Percentiles rank a stretch among this genome's conserved stretches.
Conservation (phyloP, 1,284 basidiomycete genomes). For the Melampsora americana region DNA sequence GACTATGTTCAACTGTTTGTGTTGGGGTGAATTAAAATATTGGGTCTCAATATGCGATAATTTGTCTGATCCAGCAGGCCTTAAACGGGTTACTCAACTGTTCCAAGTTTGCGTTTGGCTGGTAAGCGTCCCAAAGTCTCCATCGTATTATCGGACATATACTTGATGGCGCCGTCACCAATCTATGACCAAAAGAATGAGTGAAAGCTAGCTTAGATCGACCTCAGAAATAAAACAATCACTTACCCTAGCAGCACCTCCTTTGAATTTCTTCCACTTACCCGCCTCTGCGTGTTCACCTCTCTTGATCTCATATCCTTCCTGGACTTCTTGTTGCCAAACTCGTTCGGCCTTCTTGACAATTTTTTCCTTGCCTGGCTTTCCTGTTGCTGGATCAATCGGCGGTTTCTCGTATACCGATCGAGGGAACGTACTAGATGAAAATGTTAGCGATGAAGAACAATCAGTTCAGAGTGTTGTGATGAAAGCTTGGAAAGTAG, state of each 20-base stretch:
- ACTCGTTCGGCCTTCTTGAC: constrained; percentile 34
- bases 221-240: too few relatives aligned
- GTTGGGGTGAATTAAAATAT: too few relatives aligned
- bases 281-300: constrained; percentile 18
- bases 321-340: constrained; percentile 42
- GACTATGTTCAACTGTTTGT: too few relatives aligned
- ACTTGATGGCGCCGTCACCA: constrained; percentile 26
- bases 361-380: constrained; percentile 34
- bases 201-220: background rate
- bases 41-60: too few relatives aligned
- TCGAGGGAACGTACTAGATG: constrained; percentile 34
- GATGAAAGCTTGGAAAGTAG: background rate
- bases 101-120: constrained; percentile 29
- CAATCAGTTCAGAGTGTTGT: too few relatives aligned
- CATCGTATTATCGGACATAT: constrained; percentile 22
- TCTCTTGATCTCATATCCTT: constrained; percentile 41
- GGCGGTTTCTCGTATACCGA: constrained; percentile 28
- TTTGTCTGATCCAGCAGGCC: too few relatives aligned
- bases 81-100: background rate
- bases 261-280: constrained; percentile 31
- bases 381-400: constrained; percentile 17
- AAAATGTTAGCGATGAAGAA: background rate
- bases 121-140: constrained; percentile 38
- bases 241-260: background rate
- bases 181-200: constrained; percentile 6